These are phyloP conservation scores for Fusarium sp. DNA, from an alignment of 2,329 filamentous ascomycete species.

Conservation along the genomic window DNA sequence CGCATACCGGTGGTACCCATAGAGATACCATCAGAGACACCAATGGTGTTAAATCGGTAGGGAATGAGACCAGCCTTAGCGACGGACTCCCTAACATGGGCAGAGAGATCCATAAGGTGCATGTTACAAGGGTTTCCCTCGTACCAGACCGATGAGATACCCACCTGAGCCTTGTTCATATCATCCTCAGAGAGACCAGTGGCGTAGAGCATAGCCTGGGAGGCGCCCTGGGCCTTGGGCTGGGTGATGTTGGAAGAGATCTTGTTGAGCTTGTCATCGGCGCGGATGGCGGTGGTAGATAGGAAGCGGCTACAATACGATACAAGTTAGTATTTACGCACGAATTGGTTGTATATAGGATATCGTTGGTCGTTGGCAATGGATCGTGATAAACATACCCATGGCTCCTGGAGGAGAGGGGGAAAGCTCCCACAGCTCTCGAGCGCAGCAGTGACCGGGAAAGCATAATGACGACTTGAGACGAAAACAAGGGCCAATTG, in stretches of 20 bases:
- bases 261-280: slow-evolving; percentile 78
- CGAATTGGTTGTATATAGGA: neutral
- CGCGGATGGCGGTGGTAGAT: slow-evolving; percentile 61
- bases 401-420: slow-evolving; percentile 42
- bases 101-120: slow-evolving; percentile 92
- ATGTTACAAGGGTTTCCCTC: slow-evolving; percentile 99
- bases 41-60: slow-evolving; percentile 99
- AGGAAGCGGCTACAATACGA: slow-evolving; percentile 59
- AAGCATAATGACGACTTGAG: slow-evolving; percentile 44
- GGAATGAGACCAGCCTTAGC: slow-evolving; percentile 82
- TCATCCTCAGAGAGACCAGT: slow-evolving; percentile 88
- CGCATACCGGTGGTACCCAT: slow-evolving; percentile 99
- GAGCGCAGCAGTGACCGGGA: slow-evolving; percentile 47
- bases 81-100: slow-evolving; percentile 74
- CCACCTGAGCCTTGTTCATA: slow-evolving; percentile 96
- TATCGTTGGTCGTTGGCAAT: neutral
- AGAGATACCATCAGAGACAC: slow-evolving; percentile 96
- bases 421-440: slow-evolving; percentile 46
- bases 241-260: slow-evolving; percentile 89
- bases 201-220: slow-evolving; percentile 98
- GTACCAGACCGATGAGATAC: slow-evolving; percentile 98
- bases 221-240: slow-evolving; percentile 97
- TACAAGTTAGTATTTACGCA: slow-evolving; percentile 3
- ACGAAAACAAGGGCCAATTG: slow-evolving; percentile 38
- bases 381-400: slow-evolving; percentile 40